These are phyloP conservation scores for Cladophialophora exuberans DNA, from an alignment of 2,329 filamentous ascomycete species.

Conservation along the genomic window DNA sequence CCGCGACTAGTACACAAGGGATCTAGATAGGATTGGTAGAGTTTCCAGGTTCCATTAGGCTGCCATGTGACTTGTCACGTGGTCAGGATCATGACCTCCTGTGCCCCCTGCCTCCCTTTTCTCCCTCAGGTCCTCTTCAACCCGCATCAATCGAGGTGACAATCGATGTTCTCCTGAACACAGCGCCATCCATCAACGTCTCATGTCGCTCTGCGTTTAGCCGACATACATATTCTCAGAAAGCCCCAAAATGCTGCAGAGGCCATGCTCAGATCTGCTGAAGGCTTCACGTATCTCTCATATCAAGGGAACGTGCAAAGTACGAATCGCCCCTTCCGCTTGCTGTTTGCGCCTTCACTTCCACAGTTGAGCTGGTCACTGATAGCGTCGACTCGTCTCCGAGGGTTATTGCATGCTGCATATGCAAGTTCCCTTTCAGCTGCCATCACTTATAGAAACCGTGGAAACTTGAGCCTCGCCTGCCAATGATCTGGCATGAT, in stretches of 20 bases:
- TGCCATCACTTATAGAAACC: conserved; percentile 2
- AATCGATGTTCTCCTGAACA: conserved; percentile 14
- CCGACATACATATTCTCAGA: conserved; percentile 2
- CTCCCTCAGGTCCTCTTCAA: neutral
- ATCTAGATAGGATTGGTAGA: too few species aligned
- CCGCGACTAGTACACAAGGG: too few species aligned
- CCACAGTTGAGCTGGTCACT: too few species aligned
- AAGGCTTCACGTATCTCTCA: neutral
- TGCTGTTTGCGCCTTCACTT: neutral
- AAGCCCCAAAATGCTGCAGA: neutral
- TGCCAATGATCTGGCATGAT: conserved; percentile 10
- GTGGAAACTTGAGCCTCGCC: conserved; percentile 6
- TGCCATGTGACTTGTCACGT: neutral
- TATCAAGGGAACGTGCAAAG: neutral
- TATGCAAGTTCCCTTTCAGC: neutral
- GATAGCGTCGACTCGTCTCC: neutral
- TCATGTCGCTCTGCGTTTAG: conserved; percentile 8
- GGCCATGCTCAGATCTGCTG: conserved; percentile 5
- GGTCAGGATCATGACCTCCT: neutral
- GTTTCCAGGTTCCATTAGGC: too few species aligned
- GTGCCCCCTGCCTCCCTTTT: neutral
- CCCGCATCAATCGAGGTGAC: too few species aligned
- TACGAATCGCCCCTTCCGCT: neutral
- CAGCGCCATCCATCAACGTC: conserved; percentile 8
- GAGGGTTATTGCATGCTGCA: neutral